Evolutionary conservation across 2,329 filamentous ascomycete genomes (phyloP).

Genomic region (Apiospora rasikravindrae): DNA sequence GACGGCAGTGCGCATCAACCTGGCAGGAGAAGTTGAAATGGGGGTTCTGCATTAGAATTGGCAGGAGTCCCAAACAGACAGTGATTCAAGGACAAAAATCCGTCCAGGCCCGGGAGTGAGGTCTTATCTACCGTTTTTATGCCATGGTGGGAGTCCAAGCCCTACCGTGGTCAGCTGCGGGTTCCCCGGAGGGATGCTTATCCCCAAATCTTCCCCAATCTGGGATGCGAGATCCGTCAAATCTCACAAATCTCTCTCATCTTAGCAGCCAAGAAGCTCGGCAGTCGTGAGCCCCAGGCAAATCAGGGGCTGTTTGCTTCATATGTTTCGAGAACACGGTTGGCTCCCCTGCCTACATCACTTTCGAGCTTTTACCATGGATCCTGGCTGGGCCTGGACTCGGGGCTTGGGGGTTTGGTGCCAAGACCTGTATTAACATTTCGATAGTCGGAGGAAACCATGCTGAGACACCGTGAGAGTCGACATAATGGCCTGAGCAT

Average conservation of each 20-base stretch:
- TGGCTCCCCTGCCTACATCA: background rate
- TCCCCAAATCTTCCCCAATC: conserved; percentile 16
- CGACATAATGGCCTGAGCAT: background rate
- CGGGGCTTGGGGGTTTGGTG: background rate
- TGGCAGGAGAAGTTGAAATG: background rate
- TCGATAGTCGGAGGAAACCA: conserved; percentile 11
- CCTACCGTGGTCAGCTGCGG: background rate
- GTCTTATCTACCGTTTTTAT: background rate
- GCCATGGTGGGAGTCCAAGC: background rate
- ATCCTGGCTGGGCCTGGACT: background rate
- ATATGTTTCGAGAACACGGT: conserved; percentile 3
- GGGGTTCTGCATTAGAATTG: background rate
- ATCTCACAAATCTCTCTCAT: conserved; percentile 1
- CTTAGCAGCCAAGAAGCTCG: background rate
- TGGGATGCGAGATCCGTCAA: conserved; percentile 13
- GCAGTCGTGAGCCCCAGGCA: background rate
- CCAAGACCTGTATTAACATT: background rate
- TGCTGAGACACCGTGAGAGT: conserved; percentile 1
- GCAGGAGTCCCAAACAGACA: background rate
- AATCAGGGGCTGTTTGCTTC: conserved; percentile 1
- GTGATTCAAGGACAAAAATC: background rate
- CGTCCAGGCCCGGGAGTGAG: background rate
- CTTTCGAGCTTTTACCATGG: background rate
- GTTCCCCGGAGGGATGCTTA: conserved; percentile 11
- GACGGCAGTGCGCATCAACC: background rate